These are phyloP conservation scores for Melaleuca alternifolia DNA, from an alignment of 345 rosid genomes.

Conservation along the genomic window DNA sequence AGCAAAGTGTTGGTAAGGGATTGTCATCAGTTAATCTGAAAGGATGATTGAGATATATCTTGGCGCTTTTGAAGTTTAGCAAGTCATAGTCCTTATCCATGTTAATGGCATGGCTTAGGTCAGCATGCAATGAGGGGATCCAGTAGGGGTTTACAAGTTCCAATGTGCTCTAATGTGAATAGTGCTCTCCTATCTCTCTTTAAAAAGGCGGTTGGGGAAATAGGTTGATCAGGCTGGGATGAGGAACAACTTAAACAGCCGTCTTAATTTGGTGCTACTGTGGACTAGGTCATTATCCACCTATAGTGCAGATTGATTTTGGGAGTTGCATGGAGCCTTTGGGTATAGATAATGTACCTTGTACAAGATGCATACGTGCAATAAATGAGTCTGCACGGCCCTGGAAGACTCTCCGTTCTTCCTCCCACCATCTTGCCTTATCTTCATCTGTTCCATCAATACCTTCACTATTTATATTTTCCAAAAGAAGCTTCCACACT, in stretches of 20 bases:
- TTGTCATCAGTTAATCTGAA: neutral
- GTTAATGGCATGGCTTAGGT: neutral
- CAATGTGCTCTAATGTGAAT: neutral
- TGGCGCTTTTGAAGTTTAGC: neutral
- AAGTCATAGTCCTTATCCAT: neutral
- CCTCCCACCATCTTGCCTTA: conserved; percentile 67
- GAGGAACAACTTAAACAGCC: neutral
- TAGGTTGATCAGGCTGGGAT: neutral
- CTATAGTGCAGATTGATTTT: neutral
- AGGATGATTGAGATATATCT: neutral
- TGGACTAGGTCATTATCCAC: neutral
- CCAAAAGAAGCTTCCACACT: conserved; percentile 75
- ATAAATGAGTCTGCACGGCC: conserved; percentile 86
- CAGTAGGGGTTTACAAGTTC: neutral
- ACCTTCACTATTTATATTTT: conserved; percentile 58
- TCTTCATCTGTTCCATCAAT: conserved; percentile 65
- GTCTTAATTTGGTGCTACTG: neutral
- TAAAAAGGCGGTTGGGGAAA: neutral
- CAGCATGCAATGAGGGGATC: neutral
- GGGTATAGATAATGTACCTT: conserved; percentile 40
- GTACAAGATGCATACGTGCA: conserved; percentile 95
- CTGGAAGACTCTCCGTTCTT: conserved; percentile 64
- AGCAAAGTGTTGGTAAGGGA: neutral
- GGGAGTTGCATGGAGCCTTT: neutral
- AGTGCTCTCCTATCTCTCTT: neutral